Evolutionary conservation across 2,329 filamentous ascomycete species (phyloP).

Genomic region (Helotiales sp.): DNA sequence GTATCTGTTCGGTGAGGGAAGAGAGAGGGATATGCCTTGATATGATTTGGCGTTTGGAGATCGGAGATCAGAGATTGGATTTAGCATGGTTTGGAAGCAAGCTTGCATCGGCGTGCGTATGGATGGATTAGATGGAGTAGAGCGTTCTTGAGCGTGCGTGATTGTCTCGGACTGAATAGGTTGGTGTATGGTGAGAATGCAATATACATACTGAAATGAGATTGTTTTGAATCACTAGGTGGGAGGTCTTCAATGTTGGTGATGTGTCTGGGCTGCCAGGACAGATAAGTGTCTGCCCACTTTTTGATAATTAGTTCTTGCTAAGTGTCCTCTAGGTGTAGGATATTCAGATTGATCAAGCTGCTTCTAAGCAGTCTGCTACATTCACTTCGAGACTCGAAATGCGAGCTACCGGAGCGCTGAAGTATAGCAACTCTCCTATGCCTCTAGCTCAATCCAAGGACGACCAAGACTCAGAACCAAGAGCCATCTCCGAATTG

Average conservation of each 20-base stretch:
- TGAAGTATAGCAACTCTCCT: too few species aligned
- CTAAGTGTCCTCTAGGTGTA: too few species aligned
- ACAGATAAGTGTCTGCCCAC: too few species aligned
- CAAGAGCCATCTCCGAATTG: too few species aligned
- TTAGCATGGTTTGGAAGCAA: not conserved
- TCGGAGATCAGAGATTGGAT: not conserved
- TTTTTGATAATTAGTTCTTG: too few species aligned
- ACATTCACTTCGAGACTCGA: too few species aligned
- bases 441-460: too few species aligned
- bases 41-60: not conserved
- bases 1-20: slow-evolving; percentile 76
- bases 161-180: not conserved
- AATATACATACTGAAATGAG: not conserved
- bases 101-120: too few species aligned
- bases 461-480: too few species aligned
- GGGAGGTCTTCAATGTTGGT: not conserved
- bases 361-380: too few species aligned
- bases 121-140: not conserved
- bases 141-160: not conserved
- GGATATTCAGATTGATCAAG: too few species aligned
- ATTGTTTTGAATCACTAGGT: not conserved
- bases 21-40: slow-evolving; percentile 27
- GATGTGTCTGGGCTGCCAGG: not conserved
- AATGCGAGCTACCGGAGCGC: too few species aligned
- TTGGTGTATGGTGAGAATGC: not conserved